A percentile compares a stretch with the other conserved stretches of the same genome.
These are phyloP conservation scores for Gnaphalium uliginosum DNA, from an alignment of 129 eudicot species.

Conservation along the genomic window DNA sequence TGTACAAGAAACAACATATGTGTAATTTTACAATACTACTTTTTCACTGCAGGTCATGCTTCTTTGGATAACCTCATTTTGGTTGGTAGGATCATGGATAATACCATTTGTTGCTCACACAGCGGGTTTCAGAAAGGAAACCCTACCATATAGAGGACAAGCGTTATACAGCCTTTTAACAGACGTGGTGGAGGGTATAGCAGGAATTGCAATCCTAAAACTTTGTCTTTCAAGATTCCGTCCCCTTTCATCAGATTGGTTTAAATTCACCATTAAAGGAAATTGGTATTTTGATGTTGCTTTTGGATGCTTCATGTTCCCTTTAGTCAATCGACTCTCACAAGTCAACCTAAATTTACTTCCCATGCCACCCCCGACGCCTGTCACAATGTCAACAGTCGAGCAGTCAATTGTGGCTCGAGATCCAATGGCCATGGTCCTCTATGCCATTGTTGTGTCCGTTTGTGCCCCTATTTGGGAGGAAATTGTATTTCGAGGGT, in stretches of 20 bases:
- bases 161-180: conserved; percentile 70
- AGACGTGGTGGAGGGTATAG: conserved; percentile 60
- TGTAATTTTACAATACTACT: not conserved
- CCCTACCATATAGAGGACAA: conserved; percentile 67
- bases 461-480: conserved; percentile 82
- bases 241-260: conserved; percentile 68
- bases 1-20: not conserved
- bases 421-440: conserved; percentile 68
- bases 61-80: conserved; percentile 65
- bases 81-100: conserved; percentile 75
- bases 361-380: conserved; percentile 61
- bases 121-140: conserved; percentile 66
- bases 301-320: conserved; percentile 70
- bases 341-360: conserved; percentile 57
- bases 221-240: conserved; percentile 55
- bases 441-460: conserved; percentile 58
- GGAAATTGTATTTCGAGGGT: conserved; percentile 74
- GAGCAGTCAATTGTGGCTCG: conserved; percentile 72
- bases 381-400: conserved; percentile 61
- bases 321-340: conserved; percentile 69
- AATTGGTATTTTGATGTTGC: conserved; percentile 61
- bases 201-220: conserved; percentile 63
- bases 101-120: conserved; percentile 71
- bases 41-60: conserved; percentile 57
- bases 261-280: conserved; percentile 49